phyloP scores from a whole-genome alignment of 2,329 filamentous ascomycete genomes.

The Penicillium sp. region DNA sequence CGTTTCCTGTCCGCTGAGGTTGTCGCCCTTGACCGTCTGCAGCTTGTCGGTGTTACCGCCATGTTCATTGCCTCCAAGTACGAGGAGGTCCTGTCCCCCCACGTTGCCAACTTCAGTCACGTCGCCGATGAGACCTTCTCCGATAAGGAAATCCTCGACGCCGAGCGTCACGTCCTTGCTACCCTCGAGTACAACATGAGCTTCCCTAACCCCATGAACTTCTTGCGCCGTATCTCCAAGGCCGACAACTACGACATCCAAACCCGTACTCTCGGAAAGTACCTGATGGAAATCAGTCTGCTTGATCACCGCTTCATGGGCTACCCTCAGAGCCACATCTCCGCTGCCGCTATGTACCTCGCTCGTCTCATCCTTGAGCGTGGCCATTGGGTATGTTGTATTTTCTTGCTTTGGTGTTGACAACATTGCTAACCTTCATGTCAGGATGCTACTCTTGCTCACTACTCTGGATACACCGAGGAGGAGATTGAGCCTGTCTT shows the following conservation, averaged over 20 bases:
- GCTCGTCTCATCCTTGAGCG: constrained; percentile 86
- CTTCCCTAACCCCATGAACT: constrained; percentile 99
- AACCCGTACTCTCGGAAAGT: constrained; percentile 95
- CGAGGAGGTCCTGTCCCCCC: constrained; percentile 94
- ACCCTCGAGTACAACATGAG: constrained; percentile 95
- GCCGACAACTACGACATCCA: constrained; percentile 99
- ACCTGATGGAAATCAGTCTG: constrained; percentile 94
- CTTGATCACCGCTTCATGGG: constrained; percentile 92
- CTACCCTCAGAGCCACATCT: constrained; percentile 85
- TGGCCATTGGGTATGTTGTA: constrained; percentile 79
- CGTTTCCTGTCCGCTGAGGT: constrained; percentile 95
- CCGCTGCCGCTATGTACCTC: constrained; percentile 92
- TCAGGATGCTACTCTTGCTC: constrained; percentile 78
- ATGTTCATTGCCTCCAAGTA: constrained; percentile 99
- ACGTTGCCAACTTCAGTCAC: constrained; percentile 95
- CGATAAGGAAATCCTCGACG: constrained; percentile 91
- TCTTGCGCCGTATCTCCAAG: constrained; percentile 96
- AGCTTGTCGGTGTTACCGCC: constrained; percentile 94
- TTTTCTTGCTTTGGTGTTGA: background rate
- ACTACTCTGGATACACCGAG: constrained; percentile 92
- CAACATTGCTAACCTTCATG: background rate
- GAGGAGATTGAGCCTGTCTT: constrained; percentile 92
- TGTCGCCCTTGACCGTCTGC: constrained; percentile 91
- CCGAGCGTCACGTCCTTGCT: constrained; percentile 90
- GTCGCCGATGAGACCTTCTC: constrained; percentile 96